Conservation (phyloP, 495 filamentous ascomycete genomes). For the Neurospora sp. region DNA sequence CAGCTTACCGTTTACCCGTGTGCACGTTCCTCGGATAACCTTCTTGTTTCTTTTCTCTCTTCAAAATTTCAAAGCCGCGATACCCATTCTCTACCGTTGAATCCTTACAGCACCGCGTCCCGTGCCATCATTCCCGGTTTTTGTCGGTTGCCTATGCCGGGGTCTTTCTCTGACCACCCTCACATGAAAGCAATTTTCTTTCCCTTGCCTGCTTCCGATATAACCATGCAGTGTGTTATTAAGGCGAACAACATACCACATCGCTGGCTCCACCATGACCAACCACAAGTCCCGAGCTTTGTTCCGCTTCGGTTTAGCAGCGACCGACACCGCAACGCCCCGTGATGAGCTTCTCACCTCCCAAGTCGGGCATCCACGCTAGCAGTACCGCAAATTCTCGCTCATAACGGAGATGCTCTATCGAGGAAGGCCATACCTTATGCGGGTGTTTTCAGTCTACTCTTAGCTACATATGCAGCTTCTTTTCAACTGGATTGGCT, state of each 20-base stretch:
- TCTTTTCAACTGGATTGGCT: too few relatives aligned
- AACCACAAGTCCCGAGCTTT: neutral
- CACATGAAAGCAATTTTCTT: neutral
- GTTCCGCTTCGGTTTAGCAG: neutral
- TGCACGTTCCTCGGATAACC: conserved; percentile 51
- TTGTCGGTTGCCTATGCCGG: neutral
- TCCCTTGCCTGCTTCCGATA: neutral
- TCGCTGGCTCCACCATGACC: neutral
- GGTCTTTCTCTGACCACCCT: neutral
- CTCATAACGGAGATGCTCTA: too few relatives aligned
- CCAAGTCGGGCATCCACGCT: neutral
- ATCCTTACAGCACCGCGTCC: neutral
- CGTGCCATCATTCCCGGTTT: neutral
- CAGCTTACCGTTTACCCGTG: conserved; percentile 40
- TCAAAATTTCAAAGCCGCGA: neutral
- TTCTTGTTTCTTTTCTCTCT: neutral
- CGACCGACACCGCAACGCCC: neutral
- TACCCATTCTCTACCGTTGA: neutral
- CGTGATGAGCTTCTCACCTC: neutral
- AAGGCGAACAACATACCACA: too few relatives aligned
- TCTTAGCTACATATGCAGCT: too few relatives aligned
- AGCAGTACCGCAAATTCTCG: neutral
- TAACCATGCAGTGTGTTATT: too few relatives aligned
- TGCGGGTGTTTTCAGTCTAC: too few relatives aligned
- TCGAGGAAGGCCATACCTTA: too few relatives aligned